A percentile compares a stretch with the other conserved stretches of the same genome.
Evolutionary conservation across 1,284 basidiomycete genomes (phyloP).

Genomic region (Apiotrichum porosum): DNA sequence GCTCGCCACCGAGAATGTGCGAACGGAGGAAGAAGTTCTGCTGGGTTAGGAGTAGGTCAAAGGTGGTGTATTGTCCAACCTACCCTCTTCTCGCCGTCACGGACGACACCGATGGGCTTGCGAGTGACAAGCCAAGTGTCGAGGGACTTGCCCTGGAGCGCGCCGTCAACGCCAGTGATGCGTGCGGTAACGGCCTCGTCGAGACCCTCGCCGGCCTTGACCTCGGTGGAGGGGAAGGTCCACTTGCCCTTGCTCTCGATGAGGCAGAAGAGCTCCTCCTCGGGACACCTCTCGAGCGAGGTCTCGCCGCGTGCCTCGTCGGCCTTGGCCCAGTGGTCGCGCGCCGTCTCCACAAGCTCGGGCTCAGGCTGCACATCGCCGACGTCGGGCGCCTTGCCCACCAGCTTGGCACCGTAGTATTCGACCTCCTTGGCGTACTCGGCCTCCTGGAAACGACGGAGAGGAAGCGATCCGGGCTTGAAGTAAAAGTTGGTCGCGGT

Average conservation of each 20-base stretch:
- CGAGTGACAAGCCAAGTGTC: conserved; percentile 47
- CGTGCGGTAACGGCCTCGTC: conserved; percentile 36
- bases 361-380: conserved; percentile 55
- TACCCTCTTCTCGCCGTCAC: conserved; percentile 33
- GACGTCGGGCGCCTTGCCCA: conserved; percentile 58
- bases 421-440: conserved; percentile 64
- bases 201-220: conserved; percentile 34
- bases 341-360: conserved; percentile 21
- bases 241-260: conserved; percentile 62
- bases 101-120: conserved; percentile 43
- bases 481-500: conserved; percentile 91
- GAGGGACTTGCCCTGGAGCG: conserved; percentile 38
- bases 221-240: conserved; percentile 61
- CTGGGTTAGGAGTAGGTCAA: background rate
- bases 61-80: conserved; percentile 7
- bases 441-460: conserved; percentile 71
- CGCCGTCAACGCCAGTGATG: conserved; percentile 32
- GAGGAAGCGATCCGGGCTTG: conserved; percentile 82
- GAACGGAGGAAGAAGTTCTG: conserved; percentile 48
- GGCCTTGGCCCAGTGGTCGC: conserved; percentile 34
- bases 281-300: conserved; percentile 73
- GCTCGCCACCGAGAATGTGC: conserved; percentile 46
- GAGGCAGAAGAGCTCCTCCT: conserved; percentile 80
- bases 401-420: conserved; percentile 60
- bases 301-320: conserved; percentile 53